phyloP scores from a whole-genome alignment of 805 yeast genomes.

The Barnettozyma pratensis region DNA sequence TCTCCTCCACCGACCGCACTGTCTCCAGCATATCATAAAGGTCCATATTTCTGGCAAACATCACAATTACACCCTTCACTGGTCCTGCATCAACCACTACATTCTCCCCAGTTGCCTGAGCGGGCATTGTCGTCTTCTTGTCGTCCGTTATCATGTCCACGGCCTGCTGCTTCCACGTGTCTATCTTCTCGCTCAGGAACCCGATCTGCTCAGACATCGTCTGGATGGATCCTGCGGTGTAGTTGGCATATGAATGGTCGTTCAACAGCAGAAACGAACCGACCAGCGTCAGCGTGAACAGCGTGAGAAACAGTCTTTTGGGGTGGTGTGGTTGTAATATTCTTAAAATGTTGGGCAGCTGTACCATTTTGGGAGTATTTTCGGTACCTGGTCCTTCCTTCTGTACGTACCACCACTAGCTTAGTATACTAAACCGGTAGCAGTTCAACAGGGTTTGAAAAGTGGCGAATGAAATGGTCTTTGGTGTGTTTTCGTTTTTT shows the following conservation, averaged over 20 bases:
- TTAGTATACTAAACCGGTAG: no score
- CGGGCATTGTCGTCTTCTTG: not conserved
- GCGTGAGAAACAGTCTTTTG: not conserved
- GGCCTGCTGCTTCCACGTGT: not conserved
- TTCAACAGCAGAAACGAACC: not conserved
- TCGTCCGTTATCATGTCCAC: not conserved
- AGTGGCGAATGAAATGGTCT: no score
- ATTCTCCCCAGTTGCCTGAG: not conserved
- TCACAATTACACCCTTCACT: slow-evolving; percentile 41
- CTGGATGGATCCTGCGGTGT: not conserved
- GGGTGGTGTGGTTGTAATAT: not conserved
- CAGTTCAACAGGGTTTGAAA: no score
- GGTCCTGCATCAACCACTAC: not conserved
- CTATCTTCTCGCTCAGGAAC: not conserved
- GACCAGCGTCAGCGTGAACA: not conserved
- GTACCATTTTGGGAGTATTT: not conserved
- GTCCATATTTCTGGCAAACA: slow-evolving; percentile 64
- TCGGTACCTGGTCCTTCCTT: no score
- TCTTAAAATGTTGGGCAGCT: not conserved
- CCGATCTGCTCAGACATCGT: not conserved
- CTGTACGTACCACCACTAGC: no score
- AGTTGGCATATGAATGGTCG: not conserved
- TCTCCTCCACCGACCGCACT: slow-evolving; percentile 55
- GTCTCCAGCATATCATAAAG: slow-evolving; percentile 49
- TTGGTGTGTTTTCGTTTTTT: no score